Conservation (phyloP, 2,329 filamentous ascomycete species). For the Fusarium scirpi region DNA sequence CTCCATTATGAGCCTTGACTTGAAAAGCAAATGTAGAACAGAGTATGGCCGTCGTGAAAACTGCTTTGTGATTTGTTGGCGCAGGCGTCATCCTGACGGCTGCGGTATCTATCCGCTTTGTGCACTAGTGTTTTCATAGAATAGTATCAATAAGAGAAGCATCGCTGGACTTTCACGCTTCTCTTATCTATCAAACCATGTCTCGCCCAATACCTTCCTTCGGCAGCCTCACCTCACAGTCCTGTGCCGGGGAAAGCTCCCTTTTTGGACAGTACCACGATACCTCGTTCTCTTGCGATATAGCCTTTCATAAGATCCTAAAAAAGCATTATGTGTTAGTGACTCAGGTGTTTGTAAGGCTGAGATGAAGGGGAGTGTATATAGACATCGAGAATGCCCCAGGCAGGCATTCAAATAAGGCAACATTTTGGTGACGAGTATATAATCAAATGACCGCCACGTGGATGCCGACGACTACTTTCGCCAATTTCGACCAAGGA, state of each 20-base stretch:
- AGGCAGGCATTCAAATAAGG: conserved; percentile 42
- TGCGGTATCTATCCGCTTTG: conserved; percentile 13
- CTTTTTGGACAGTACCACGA: conserved; percentile 92
- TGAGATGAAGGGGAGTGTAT: conserved; percentile 37
- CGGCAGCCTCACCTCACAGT: conserved; percentile 58
- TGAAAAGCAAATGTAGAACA: conserved; percentile 31
- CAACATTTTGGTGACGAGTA: conserved; percentile 43
- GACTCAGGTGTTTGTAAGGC: conserved; percentile 49
- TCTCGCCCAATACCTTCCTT: conserved; percentile 15
- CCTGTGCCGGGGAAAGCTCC: conserved; percentile 95
- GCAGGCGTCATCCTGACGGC: conserved; percentile 36
- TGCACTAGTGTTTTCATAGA: conserved; percentile 15
- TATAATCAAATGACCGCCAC: conserved; percentile 44
- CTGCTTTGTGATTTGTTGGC: conserved; percentile 40
- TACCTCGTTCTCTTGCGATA: conserved; percentile 89
- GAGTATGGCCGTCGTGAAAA: conserved; percentile 11
- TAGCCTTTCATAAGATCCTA: conserved; percentile 98
- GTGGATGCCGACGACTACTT: conserved; percentile 15
- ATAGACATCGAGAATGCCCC: conserved; percentile 37
- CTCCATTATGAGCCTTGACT: conserved; percentile 10
- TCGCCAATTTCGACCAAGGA: neutral
- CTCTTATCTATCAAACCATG: conserved; percentile 14
- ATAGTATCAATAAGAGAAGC: conserved; percentile 17
- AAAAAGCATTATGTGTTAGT: conserved; percentile 46
- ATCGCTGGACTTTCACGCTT: conserved; percentile 24